Evolutionary conservation across 495 filamentous ascomycete genomes (phyloP).

Genomic region (Cryomyces minteri): DNA sequence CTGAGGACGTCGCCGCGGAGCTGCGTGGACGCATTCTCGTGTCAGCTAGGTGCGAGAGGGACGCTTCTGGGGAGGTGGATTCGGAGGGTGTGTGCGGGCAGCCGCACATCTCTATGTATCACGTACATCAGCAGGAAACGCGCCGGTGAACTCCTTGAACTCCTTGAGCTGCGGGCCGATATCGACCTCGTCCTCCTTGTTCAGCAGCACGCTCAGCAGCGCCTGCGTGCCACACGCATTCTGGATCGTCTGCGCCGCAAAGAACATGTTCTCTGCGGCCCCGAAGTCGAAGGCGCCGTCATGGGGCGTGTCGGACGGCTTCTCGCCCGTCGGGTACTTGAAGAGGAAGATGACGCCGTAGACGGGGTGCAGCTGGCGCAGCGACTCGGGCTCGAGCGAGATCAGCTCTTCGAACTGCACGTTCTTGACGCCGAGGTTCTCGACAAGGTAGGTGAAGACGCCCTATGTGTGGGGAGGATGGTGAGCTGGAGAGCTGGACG

Average conservation of each 20-base stretch:
- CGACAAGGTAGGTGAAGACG: conserved; percentile 88
- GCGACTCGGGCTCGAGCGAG: conserved; percentile 62
- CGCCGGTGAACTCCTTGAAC: conserved; percentile 84
- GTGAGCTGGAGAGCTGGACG: background rate
- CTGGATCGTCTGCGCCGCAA: conserved; percentile 95
- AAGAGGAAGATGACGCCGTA: conserved; percentile 99
- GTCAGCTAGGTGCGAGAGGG: background rate
- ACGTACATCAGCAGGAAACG: conserved; percentile 58
- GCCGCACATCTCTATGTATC: too few relatives aligned
- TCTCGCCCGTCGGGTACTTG: conserved; percentile 75
- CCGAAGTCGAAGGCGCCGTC: conserved; percentile 66
- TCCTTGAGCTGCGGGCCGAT: conserved; percentile 45
- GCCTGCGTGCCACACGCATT: conserved; percentile 98
- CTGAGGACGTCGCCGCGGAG: conserved; percentile 46
- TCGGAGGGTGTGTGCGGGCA: background rate
- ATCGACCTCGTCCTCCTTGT: conserved; percentile 43
- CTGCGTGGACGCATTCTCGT: conserved; percentile 3
- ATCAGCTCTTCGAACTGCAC: conserved; percentile 97
- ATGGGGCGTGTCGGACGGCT: conserved; percentile 37
- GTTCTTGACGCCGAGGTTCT: conserved; percentile 78
- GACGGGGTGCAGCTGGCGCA: conserved; percentile 60
- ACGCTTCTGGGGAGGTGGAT: background rate
- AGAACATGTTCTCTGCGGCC: conserved; percentile 66
- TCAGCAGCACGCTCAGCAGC: conserved; percentile 79
- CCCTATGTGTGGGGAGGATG: conserved; percentile 36